phyloP scores from a whole-genome alignment of 1,284 basidiomycete genomes.

The Trametes versicolor region DNA sequence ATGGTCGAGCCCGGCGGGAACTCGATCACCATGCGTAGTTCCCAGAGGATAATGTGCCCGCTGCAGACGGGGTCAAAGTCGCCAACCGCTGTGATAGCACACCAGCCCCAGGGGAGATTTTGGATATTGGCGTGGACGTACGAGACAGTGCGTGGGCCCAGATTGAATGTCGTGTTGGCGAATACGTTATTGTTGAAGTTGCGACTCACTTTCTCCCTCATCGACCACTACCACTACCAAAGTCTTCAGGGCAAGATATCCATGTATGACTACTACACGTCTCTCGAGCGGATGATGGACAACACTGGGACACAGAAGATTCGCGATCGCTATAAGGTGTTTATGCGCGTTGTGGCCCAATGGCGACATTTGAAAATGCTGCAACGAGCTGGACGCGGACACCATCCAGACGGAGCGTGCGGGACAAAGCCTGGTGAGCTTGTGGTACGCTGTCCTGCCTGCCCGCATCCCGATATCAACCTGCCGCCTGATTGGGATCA shows the following conservation, averaged over 20 bases:
- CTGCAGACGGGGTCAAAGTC: not conserved
- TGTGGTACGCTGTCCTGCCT: conserved; percentile 43
- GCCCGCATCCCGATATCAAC: conserved; percentile 43
- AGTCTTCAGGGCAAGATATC: conserved; percentile 28
- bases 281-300: conserved; percentile 21
- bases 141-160: not conserved
- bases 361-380: conserved; percentile 36
- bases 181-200: not conserved
- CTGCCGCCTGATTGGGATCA: conserved; percentile 42
- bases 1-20: not conserved
- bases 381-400: conserved; percentile 35
- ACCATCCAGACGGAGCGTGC: conserved; percentile 29
- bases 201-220: conserved; percentile 27
- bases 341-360: conserved; percentile 32
- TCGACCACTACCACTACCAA: conserved; percentile 32
- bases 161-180: not conserved
- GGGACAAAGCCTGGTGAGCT: conserved; percentile 34
- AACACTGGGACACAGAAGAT: not conserved
- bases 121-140: not conserved
- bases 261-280: conserved; percentile 33
- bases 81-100: not conserved
- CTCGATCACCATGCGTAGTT: not conserved
- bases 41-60: conserved; percentile 1
- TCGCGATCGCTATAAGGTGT: conserved; percentile 31
- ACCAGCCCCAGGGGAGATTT: not conserved